phyloP scores from a whole-genome alignment of 179 eudicot genomes.

The Gypsophila paniculata region DNA sequence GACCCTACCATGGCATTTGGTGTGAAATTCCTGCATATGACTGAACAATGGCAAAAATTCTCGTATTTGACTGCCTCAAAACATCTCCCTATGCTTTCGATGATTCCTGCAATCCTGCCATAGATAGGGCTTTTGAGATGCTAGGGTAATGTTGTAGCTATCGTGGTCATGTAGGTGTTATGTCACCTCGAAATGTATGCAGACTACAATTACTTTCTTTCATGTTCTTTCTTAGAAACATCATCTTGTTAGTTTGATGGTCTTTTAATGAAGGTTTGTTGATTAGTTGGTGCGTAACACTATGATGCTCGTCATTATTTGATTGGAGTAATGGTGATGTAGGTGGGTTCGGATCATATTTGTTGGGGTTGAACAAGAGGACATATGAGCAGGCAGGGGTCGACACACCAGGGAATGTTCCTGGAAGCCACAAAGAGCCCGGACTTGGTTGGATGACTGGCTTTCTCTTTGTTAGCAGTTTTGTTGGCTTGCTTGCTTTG shows the following conservation, averaged over 20 bases:
- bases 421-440: conserved; percentile 60
- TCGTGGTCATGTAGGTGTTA: too few species aligned
- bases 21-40: conserved; percentile 2
- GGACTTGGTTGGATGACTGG: conserved; percentile 79
- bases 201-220: too few species aligned
- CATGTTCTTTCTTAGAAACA: background rate
- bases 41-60: too few species aligned
- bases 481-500: conserved; percentile 80
- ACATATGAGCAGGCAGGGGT: conserved; percentile 80
- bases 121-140: too few species aligned
- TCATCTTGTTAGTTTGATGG: too few species aligned
- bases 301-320: background rate
- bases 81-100: background rate
- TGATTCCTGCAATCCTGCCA: background rate
- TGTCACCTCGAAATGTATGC: too few species aligned
- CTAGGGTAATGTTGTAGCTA: too few species aligned
- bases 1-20: background rate
- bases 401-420: conserved; percentile 61
- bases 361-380: conserved; percentile 65
- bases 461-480: conserved; percentile 63
- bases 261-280: background rate
- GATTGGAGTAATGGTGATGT: background rate
- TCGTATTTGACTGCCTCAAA: background rate
- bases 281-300: background rate
- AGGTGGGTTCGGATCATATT: conserved; percentile 91